Conservation (phyloP, 2,329 filamentous ascomycete genomes). For the Colletotrichum euphorbiae region DNA sequence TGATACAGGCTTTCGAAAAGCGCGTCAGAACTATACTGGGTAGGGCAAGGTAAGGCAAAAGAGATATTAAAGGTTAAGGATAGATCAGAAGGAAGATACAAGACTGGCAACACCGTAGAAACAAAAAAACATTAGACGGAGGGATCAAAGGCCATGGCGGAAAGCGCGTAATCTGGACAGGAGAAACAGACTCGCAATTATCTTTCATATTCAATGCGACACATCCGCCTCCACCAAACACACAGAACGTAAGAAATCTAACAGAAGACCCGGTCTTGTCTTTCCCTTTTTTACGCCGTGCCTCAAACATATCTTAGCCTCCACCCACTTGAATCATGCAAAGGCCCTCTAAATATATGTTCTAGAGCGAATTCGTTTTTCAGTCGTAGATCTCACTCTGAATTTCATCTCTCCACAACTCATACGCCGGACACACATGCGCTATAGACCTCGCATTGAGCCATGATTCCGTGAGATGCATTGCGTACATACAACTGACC, state of each 20-base stretch:
- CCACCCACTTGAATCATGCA: constrained; percentile 26
- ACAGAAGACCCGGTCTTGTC: constrained; percentile 10
- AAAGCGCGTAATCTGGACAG: neutral
- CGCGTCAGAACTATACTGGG: constrained; percentile 73
- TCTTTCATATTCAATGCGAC: constrained; percentile 9
- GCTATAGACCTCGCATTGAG: constrained; percentile 32
- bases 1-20: constrained; percentile 94
- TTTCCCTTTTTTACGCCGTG: constrained; percentile 20
- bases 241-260: constrained; percentile 5
- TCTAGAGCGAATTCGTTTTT: constrained; percentile 6
- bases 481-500: constrained; percentile 2
- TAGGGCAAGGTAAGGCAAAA: neutral
- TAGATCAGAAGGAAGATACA: neutral
- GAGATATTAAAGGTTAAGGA: neutral
- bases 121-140: neutral
- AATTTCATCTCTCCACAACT: constrained; percentile 29
- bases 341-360: constrained; percentile 12
- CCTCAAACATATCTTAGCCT: constrained; percentile 14
- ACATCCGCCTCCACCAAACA: neutral
- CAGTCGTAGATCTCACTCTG: neutral
- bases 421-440: constrained; percentile 41
- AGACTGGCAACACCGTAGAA: neutral
- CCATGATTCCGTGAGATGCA: constrained; percentile 25
- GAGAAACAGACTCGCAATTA: neutral
- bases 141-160: neutral